Conservation (phyloP, 192 early-diverging fungal species). For the Backusella macrospora region DNA sequence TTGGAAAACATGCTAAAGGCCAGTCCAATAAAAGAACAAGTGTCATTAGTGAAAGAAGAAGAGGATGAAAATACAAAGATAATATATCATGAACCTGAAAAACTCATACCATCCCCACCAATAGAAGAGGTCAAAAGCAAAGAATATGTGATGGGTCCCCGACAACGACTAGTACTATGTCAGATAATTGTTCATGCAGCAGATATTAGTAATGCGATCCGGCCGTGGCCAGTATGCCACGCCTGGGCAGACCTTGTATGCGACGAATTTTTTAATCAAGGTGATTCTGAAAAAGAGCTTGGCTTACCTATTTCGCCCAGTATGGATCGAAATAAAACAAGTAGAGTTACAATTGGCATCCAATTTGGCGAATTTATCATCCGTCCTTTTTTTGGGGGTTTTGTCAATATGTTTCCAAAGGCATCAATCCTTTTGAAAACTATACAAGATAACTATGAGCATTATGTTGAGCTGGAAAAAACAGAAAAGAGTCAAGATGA, state of each 20-base stretch:
- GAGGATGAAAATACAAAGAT: neutral
- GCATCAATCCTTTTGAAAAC: constrained; percentile 56
- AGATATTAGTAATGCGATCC: constrained; percentile 87
- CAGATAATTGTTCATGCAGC: constrained; percentile 85
- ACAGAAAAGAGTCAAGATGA: neutral
- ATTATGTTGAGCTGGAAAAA: constrained; percentile 54
- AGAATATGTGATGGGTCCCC: constrained; percentile 20
- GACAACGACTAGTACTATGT: constrained; percentile 62
- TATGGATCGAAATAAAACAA: constrained; percentile 79
- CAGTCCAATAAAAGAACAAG: neutral
- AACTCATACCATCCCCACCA: neutral
- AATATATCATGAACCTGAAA: neutral
- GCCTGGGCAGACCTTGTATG: constrained; percentile 87
- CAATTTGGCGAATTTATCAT: constrained; percentile 89
- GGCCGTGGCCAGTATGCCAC: constrained; percentile 85
- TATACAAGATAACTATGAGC: constrained; percentile 53
- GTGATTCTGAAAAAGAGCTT: constrained; percentile 78
- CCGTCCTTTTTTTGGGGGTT: constrained; percentile 79
- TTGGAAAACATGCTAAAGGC: neutral
- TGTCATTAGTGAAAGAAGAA: neutral
- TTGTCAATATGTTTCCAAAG: constrained; percentile 74
- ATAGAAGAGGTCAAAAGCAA: neutral
- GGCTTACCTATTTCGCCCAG: constrained; percentile 80
- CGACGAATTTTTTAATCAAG: constrained; percentile 86
- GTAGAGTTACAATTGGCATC: constrained; percentile 74